Percentiles rank a stretch among this genome's conserved stretches.
Conservation (phyloP, 139 green algal genomes). For the Chlamydomonas incerta region DNA sequence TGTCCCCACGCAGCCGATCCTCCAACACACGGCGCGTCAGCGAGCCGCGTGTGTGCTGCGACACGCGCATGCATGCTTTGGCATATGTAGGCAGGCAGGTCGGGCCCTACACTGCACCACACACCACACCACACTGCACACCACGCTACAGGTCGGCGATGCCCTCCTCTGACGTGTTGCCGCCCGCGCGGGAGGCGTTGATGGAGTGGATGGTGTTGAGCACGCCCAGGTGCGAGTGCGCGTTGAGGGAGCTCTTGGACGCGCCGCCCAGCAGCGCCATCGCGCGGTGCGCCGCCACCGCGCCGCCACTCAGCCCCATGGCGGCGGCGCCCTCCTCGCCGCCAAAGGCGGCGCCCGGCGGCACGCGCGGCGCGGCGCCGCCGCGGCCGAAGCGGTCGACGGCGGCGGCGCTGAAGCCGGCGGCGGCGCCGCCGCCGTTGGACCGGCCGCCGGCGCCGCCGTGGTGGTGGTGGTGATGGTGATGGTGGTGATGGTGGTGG, state of each 20-base stretch:
- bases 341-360: background rate
- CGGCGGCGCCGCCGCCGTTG: background rate
- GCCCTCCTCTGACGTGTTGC: conserved; percentile 2
- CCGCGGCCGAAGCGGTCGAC: background rate
- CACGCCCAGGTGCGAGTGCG: conserved; percentile 11
- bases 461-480: background rate
- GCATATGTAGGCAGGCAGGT: too few relatives aligned
- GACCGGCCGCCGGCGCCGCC: background rate
- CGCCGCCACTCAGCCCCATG: background rate
- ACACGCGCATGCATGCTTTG: too few relatives aligned
- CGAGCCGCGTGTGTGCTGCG: too few relatives aligned
- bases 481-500: background rate
- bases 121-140: too few relatives aligned
- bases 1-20: too few relatives aligned
- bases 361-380: background rate
- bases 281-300: background rate
- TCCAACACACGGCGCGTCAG: too few relatives aligned
- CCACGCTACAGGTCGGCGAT: conserved; percentile 14
- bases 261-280: background rate
- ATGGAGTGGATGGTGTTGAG: conserved; percentile 37
- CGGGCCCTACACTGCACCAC: too few relatives aligned
- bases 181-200: conserved; percentile 10
- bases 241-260: background rate
- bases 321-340: background rate
- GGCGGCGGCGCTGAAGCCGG: too few relatives aligned